Evolutionary conservation across 106 monocot genomes (phyloP).

Genomic region (Triglochin maritima): DNA sequence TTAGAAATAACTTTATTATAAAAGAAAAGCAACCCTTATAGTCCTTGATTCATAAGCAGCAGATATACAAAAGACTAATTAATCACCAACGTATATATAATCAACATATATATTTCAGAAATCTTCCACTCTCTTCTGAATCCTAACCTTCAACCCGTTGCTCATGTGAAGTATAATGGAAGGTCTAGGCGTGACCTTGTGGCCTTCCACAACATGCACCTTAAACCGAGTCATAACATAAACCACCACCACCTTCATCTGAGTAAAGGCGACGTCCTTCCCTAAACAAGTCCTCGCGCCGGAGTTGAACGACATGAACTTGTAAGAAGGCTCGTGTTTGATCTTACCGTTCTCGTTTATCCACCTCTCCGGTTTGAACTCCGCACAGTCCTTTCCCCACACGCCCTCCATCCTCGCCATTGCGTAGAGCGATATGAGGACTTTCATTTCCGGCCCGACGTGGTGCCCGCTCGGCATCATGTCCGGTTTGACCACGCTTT

Average conservation of each 20-base stretch:
- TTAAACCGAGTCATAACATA: slow-evolving; percentile 31
- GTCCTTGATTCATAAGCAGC: too few species aligned
- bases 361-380: slow-evolving; percentile 70
- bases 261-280: slow-evolving; percentile 40
- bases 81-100: too few species aligned
- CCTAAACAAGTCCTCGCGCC: slow-evolving; percentile 62
- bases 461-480: slow-evolving; percentile 8
- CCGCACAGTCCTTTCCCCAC: slow-evolving; percentile 61
- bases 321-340: slow-evolving; percentile 39
- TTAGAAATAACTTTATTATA: too few species aligned
- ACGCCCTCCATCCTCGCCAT: slow-evolving; percentile 66
- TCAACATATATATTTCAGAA: too few species aligned
- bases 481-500: not conserved
- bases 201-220: slow-evolving; percentile 17
- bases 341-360: slow-evolving; percentile 23
- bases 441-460: slow-evolving; percentile 2
- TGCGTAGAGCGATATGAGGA: slow-evolving; percentile 1
- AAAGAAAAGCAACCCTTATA: too few species aligned
- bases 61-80: too few species aligned
- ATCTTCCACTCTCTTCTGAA: slow-evolving; percentile 9
- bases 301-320: slow-evolving; percentile 39
- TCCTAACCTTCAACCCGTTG: slow-evolving; percentile 47
- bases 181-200: slow-evolving; percentile 34
- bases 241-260: slow-evolving; percentile 48
- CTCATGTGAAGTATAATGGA: slow-evolving; percentile 60